phyloP scores from a whole-genome alignment of 495 filamentous ascomycete genomes.

The Aspergillus sclerotioniger region DNA sequence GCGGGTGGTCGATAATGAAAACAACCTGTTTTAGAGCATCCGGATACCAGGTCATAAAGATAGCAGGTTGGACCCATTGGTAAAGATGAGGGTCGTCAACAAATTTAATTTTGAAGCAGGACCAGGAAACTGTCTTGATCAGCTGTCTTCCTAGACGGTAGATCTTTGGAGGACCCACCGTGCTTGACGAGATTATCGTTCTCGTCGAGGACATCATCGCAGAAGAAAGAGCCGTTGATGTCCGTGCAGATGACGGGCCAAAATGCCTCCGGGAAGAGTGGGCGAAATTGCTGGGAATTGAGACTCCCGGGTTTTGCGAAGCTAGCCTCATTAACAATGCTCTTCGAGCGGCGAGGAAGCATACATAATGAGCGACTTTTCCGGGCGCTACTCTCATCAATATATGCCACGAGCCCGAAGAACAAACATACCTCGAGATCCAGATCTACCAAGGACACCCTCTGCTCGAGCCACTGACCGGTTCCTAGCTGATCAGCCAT shows the following conservation, averaged over 20 bases:
- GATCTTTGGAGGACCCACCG: background rate
- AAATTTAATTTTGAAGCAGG: constrained; percentile 18
- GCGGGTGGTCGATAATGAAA: constrained; percentile 9
- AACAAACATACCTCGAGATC: background rate
- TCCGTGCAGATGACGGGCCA: constrained; percentile 5
- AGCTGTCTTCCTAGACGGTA: no score
- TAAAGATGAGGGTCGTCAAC: constrained; percentile 7
- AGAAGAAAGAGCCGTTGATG: constrained; percentile 20
- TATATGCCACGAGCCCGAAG: background rate
- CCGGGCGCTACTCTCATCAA: background rate
- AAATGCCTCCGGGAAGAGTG: constrained; percentile 10
- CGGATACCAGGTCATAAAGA: constrained; percentile 13
- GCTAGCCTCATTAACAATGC: background rate
- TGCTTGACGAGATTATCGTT: background rate
- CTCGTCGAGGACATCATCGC: constrained; percentile 7
- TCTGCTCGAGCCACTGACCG: background rate
- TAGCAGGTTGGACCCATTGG: constrained; percentile 13
- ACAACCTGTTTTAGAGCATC: constrained; percentile 4
- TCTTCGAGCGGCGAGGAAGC: background rate
- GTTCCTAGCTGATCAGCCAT: background rate
- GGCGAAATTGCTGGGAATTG: background rate
- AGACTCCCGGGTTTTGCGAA: background rate
- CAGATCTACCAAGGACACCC: background rate
- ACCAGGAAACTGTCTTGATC: constrained; percentile 12
- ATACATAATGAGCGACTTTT: background rate